Base-by-base conservation (phyloP, 2,329 filamentous ascomycete genomes). In the Colletotrichum melonis region DNA sequence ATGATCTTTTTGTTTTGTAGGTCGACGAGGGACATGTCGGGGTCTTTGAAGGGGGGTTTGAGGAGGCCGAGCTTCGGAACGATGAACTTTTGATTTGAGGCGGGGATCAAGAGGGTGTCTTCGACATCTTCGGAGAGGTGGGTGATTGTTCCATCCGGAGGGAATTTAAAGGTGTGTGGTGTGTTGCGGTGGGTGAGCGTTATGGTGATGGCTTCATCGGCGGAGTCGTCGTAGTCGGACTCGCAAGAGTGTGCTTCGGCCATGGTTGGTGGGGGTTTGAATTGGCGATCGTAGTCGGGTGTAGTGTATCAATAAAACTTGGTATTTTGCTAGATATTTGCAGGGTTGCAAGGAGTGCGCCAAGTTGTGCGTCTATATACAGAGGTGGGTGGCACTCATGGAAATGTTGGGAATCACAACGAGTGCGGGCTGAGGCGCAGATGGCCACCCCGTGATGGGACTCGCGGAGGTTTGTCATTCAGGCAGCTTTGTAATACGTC, bases 61-160 rank as follows among this genome's bases (percentile, higher is more conserved):
- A 93, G 86, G 1, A 94, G 84, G 32, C 91, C 91, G 8, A 89
- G 84, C 78, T 92, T 93, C 55, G 92, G 87, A 16, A 90, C 87
- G 76, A 94, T 86, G 79, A 93, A 87, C 80, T 94, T 94, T 78
- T 94, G 92, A 81, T 94, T 91, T 11, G 85, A 80, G 46, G 83
- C 73, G 0, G 92, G 92, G 67, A 94, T 90, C 63, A 86, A 87
- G 66, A 94, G 86, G 3, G 82, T 80, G 56, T 83, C 80, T 69
- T 88, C 85, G 76, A 94, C 89, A 74, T 87, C 84, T 63, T 86
- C 80, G 57, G 91, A 91, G 49, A 94, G 88, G 77, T 93, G 91
- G 68, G 82, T 77, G 57, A 90, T 82, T 6, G 87, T 89, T 22
- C 86, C 85, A 72, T 85, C 83, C 16, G 82, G 76, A 8, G 83